Evolutionary conservation across 352 stramenopile species (phyloP).

Genomic region (Phytophthora multivora): DNA sequence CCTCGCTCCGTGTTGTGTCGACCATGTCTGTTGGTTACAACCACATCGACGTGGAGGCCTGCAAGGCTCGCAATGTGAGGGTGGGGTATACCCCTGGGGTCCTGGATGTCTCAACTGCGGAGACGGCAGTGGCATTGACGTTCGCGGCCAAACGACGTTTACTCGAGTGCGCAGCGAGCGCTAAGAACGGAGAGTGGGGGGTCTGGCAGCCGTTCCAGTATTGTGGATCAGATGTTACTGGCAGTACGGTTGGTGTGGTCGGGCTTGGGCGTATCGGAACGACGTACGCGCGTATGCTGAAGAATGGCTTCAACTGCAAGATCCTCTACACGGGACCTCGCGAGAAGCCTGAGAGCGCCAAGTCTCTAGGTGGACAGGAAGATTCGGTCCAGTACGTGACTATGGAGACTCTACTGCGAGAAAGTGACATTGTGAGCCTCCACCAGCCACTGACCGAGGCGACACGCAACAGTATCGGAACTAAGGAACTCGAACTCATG

Average conservation of each 20-base stretch:
- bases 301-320: slow-evolving; percentile 81
- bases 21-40: slow-evolving; percentile 92
- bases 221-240: slow-evolving; percentile 73
- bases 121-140: slow-evolving; percentile 75
- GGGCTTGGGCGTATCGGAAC: slow-evolving; percentile 89
- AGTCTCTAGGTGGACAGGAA: slow-evolving; percentile 33
- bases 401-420: slow-evolving; percentile 69
- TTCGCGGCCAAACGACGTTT: slow-evolving; percentile 67
- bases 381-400: slow-evolving; percentile 71
- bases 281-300: slow-evolving; percentile 82
- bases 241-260: slow-evolving; percentile 79
- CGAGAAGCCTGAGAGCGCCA: slow-evolving; percentile 55
- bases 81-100: slow-evolving; percentile 89
- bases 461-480: slow-evolving; percentile 77
- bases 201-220: slow-evolving; percentile 85
- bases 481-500: slow-evolving; percentile 80
- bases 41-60: slow-evolving; percentile 89
- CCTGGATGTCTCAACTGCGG: slow-evolving; percentile 79
- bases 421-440: slow-evolving; percentile 90
- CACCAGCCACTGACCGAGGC: slow-evolving; percentile 80
- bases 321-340: slow-evolving; percentile 82
- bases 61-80: slow-evolving; percentile 60
- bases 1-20: slow-evolving; percentile 66
- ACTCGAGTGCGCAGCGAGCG: slow-evolving; percentile 73
- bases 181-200: slow-evolving; percentile 73